Evolutionary conservation across 768 basidiomycete species (phyloP), one percentile per base, ranked within the genome.

Genomic region (Boletus vinaceobasis): DNA sequence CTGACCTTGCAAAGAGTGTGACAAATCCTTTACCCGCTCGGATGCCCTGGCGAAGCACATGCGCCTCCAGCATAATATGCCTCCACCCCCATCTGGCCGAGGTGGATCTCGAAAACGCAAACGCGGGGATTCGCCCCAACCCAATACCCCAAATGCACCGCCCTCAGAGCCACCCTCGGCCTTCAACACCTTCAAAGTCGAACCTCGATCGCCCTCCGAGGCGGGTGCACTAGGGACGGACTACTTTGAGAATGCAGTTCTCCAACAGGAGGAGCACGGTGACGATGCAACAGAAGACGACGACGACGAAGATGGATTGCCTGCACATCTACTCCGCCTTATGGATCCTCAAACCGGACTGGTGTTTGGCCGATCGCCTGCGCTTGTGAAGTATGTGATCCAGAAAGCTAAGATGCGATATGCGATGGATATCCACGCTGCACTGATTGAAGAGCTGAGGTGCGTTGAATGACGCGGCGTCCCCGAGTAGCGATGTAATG

Each of bases 11-110:
- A 19, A 19, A 95, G 94, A 94, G 74, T 98, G 95, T 67, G 91
- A 92, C 76, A 94, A 93, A 64, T 88, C 90, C 0, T 98, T 98
- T 71, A 94, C 93, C 9, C 92, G 94, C 40, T 93, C 93, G 2
- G 94, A 97, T 72, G 93, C 94, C 9, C 83, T 96, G 19, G 86
- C 86, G 21, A 96, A 96, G 66, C 94, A 97, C 70, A 87, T 93
- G 83, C 86, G 92, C 26, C 83, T 90, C 32, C 90, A 94, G 64
- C 90, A 93, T 72, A 86, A 88, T 61, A 84, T 89, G 65, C 78
- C 78, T 2, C 85, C 88, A 0, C 88, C 90, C 0, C 77, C 83
- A 2, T 87, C 90, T 0, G 84, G 85, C 6, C 80, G 87, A 37
- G 88, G 86, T 42, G 87, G 86, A 17, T 75, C 73, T 15, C 80